Evolutionary conservation across 1,284 basidiomycete genomes (phyloP), one percentile per base, ranked within the genome.

Genomic region (Trichosporon ovoides): DNA sequence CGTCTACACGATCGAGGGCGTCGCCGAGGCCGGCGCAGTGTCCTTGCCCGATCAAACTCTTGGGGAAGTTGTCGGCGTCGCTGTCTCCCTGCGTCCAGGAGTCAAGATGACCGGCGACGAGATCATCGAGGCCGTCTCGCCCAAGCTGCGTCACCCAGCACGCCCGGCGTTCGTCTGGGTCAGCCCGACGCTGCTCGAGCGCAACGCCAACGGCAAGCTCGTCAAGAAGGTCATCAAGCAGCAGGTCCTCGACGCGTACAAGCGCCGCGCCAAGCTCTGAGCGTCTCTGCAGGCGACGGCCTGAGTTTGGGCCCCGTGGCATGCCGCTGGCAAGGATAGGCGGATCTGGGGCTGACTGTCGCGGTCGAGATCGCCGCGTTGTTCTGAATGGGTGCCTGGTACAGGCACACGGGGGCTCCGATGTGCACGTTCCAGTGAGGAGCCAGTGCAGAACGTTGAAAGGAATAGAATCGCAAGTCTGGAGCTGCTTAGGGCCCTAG

Each of bases 31-130:
- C 14, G 70, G 66, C 5, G 74, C 70, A 16, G 61, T 76, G 3
- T 66, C 72, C 3, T 61, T 76, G 0, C 74, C 74, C 0, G 64
- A 70, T 46, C 38, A 56, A 4, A 48, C 65, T 16, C 61, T 76
- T 16, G 74, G 74, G 14, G 74, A 76, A 55, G 57, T 67, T 6
- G 73, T 76, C 13, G 73, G 70, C 1, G 71, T 66, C 0, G 59
- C 69, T 7, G 67, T 75, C 3, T 58, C 61, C 2, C 63, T 75
- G 59, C 67, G n/a, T 7, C 58, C 43, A 20, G 60, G 48, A 1
- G 31, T 36, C 2, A 31, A 31, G 1, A 52, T 56, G n/a, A 50
- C 49, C 3, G 40, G 53, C 0, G 52, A 57, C 43, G 46, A 53
- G 12, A 43, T 62, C 20, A 55, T 62, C 12, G 16, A 33, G 12